A percentile compares a stretch with the other conserved stretches of the same genome.
These are phyloP conservation scores for Phalaenopsis aphrodite DNA, from an alignment of 106 monocot species.

Conservation along the genomic window DNA sequence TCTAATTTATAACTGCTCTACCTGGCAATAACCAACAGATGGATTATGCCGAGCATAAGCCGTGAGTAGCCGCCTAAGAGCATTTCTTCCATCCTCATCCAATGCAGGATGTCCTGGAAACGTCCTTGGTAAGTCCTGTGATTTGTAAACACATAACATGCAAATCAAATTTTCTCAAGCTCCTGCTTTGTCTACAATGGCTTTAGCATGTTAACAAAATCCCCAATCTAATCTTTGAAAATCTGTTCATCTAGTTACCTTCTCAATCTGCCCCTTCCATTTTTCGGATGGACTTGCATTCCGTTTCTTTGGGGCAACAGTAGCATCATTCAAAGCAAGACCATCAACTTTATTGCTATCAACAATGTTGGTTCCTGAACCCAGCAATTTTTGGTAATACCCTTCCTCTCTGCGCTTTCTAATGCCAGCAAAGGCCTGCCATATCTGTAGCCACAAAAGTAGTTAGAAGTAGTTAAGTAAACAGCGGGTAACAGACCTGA, in stretches of 20 bases:
- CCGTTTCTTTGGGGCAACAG: constrained; percentile 16
- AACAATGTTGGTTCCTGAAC: constrained; percentile 17
- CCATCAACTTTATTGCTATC: constrained; percentile 21
- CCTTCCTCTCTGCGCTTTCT: constrained; percentile 64
- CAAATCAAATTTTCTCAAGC: neutral
- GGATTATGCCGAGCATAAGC: constrained; percentile 99
- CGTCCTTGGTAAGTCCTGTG: constrained; percentile 94
- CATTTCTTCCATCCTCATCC: constrained; percentile 97
- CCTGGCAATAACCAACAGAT: constrained; percentile 98
- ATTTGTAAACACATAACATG: neutral
- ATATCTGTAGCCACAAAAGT: constrained; percentile 41
- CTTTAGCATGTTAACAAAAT: neutral
- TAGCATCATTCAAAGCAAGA: constrained; percentile 17
- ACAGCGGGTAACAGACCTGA: neutral
- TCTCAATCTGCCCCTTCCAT: constrained; percentile 98
- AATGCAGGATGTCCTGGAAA: constrained; percentile 97
- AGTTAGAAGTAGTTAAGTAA: neutral
- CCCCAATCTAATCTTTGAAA: neutral
- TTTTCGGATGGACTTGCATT: constrained; percentile 44
- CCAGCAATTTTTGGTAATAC: constrained; percentile 68
- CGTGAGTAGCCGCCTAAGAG: constrained; percentile 90
- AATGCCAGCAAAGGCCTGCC: constrained; percentile 96
- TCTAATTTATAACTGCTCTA: constrained; percentile 8
- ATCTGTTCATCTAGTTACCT: constrained; percentile 35
- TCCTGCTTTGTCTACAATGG: neutral